Base-by-base conservation (phyloP, 768 basidiomycete species). In the Amanita muscaria region DNA sequence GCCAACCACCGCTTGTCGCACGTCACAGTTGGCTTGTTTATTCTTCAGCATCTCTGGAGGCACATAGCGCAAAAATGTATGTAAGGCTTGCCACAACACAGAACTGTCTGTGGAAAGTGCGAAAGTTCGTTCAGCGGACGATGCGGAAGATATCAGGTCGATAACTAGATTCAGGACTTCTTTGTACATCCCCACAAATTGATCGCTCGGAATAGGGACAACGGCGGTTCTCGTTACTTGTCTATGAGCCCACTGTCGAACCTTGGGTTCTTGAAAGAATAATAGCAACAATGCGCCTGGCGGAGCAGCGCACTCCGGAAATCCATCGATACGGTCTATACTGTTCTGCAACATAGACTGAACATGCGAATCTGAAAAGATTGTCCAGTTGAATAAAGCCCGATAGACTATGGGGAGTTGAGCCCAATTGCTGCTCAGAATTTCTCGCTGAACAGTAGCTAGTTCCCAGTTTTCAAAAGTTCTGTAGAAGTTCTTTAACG, bases 391-490 rank as follows among this genome's bases (percentile, higher is more conserved):
- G 16, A 74, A 74, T 44, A 87, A 56, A 48, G 80, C 72, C 46
- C 80, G 80, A 54, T 81, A 83, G 5, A 77, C 50, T 16, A 77
- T 56, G 0, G 74, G 72, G n/a, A 74, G 60, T 3, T 22, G 67
- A 12, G 24, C n/a, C n/a, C n/a, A n/a, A n/a, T n/a, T n/a, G n/a
- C n/a, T n/a, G n/a, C n/a, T 24, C 4, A 27, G 19, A 32, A 46
- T 66, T n/a, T 68, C 61, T 8, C 80, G 55, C 4, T 84, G 71
- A 19, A 72, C 56, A 8, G 59, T 49, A 3, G 23, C 27, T 6
- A 76, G 60, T 54, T 90, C 83, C 80, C 85, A 91, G 25, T 64
- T 59, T 44, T 83, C 77, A 36, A 89, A 79, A 18, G 60, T 72
- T 14, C 52, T 50, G 56, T 79, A 84, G 59, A 93, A 92, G 27